A percentile compares a stretch with the other conserved stretches of the same genome.
Evolutionary conservation across 2,329 filamentous ascomycete species (phyloP).

Genomic region (Ceratocystis colombiana): DNA sequence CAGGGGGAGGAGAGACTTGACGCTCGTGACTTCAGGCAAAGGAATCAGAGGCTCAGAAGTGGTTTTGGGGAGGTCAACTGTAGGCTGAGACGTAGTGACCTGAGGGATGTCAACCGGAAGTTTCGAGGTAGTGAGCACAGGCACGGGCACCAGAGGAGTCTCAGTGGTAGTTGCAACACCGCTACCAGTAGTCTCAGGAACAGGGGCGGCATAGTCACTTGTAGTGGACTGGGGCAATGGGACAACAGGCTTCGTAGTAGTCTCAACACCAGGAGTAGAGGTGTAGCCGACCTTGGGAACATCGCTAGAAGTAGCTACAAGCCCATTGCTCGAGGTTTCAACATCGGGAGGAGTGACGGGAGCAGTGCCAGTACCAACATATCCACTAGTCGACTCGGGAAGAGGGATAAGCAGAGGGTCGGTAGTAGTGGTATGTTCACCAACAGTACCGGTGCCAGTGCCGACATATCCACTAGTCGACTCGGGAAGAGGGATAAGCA

Average conservation of each 20-base stretch:
- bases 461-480: too few relatives aligned
- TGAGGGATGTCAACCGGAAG: not conserved
- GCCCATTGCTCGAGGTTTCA: too few relatives aligned
- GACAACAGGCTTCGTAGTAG: not conserved
- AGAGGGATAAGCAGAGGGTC: too few relatives aligned
- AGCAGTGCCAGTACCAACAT: not conserved
- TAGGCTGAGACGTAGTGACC: not conserved
- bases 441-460: too few relatives aligned
- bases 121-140: not conserved
- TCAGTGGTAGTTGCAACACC: not conserved
- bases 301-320: not conserved
- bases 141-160: not conserved
- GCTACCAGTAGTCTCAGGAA: not conserved
- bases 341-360: not conserved
- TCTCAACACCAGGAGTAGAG: not conserved
- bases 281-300: not conserved
- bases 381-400: not conserved
- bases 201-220: not conserved
- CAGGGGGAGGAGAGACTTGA: not conserved
- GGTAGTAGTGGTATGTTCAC: too few relatives aligned
- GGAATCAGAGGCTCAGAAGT: not conserved
- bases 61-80: not conserved
- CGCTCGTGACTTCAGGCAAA: not conserved
- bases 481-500: too few relatives aligned
- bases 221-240: not conserved